Percentiles rank a stretch among this genome's conserved stretches.
These are phyloP conservation scores for Ganoderma leucocontextum DNA, from an alignment of 1,284 basidiomycete genomes.

Conservation along the genomic window DNA sequence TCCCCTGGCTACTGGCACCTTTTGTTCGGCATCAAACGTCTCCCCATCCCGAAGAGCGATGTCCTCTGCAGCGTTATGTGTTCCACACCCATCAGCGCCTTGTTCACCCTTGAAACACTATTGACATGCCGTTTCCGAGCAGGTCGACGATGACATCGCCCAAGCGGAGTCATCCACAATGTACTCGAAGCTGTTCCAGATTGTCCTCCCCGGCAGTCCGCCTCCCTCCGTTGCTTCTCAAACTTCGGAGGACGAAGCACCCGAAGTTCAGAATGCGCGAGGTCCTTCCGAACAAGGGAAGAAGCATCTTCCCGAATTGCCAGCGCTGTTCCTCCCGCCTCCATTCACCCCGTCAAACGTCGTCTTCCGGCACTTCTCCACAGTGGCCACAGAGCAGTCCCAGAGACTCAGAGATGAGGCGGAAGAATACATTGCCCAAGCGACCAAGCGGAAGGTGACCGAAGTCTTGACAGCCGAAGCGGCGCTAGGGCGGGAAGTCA, in stretches of 20 bases:
- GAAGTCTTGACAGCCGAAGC: conserved; percentile 66
- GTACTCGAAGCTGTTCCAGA: conserved; percentile 61
- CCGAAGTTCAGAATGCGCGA: conserved; percentile 36
- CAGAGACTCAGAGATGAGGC: conserved; percentile 60
- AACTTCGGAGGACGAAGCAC: conserved; percentile 25
- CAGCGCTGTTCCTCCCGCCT: conserved; percentile 71
- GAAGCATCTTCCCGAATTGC: conserved; percentile 45
- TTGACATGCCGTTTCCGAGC: conserved; percentile 32
- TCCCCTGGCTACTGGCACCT: neutral
- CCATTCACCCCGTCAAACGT: conserved; percentile 81
- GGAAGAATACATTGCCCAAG: conserved; percentile 64
- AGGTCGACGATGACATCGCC: conserved; percentile 59
- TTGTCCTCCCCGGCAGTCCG: conserved; percentile 55
- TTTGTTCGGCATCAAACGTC: neutral
- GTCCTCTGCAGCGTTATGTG: conserved; percentile 22
- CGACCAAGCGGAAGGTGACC: conserved; percentile 62
- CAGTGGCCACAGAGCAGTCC: conserved; percentile 64
- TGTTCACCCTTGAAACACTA: conserved; percentile 11
- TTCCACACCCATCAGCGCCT: conserved; percentile 21
- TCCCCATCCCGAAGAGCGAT: conserved; percentile 4
- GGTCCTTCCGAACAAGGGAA: conserved; percentile 35
- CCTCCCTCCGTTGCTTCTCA: conserved; percentile 30
- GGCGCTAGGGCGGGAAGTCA: conserved; percentile 63
- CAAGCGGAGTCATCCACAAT: conserved; percentile 53
- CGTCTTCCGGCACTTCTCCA: conserved; percentile 70